Conservation (phyloP, 2,329 filamentous ascomycete genomes). For the Penicillium nordicum region DNA sequence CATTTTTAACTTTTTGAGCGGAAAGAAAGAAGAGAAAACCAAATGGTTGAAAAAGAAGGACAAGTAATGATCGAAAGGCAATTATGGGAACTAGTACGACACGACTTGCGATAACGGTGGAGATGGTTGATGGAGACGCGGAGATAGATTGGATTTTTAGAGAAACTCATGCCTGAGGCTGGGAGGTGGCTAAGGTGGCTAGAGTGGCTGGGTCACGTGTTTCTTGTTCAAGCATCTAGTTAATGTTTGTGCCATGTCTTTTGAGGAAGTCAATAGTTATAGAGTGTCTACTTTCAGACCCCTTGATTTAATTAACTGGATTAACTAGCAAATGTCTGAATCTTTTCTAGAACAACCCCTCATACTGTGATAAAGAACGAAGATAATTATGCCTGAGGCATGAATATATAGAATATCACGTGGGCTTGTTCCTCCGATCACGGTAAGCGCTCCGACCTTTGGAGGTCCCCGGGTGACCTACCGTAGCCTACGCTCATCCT, state of each 20-base stretch:
- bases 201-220: not conserved
- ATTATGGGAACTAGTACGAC: not conserved
- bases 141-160: slow-evolving; percentile 25
- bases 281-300: not conserved
- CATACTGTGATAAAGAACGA: too few species aligned
- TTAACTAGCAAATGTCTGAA: not conserved
- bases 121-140: slow-evolving; percentile 11
- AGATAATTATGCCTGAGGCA: not conserved
- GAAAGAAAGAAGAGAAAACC: slow-evolving; percentile 4
- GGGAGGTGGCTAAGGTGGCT: not conserved
- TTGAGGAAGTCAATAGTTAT: not conserved
- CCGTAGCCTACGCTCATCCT: not conserved
- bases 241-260: not conserved
- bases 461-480: not conserved
- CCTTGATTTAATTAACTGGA: not conserved
- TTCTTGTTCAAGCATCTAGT: not conserved
- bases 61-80: not conserved
- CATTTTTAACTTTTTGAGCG: slow-evolving; percentile 25
- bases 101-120: slow-evolving; percentile 11
- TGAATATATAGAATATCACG: not conserved
- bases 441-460: not conserved
- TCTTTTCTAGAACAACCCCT: too few species aligned
- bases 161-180: slow-evolving; percentile 21
- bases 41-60: not conserved
- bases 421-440: not conserved